Percentiles rank a stretch among this genome's conserved stretches.
Conservation (phyloP, 805 yeast species). For the Candida sithepensis region DNA sequence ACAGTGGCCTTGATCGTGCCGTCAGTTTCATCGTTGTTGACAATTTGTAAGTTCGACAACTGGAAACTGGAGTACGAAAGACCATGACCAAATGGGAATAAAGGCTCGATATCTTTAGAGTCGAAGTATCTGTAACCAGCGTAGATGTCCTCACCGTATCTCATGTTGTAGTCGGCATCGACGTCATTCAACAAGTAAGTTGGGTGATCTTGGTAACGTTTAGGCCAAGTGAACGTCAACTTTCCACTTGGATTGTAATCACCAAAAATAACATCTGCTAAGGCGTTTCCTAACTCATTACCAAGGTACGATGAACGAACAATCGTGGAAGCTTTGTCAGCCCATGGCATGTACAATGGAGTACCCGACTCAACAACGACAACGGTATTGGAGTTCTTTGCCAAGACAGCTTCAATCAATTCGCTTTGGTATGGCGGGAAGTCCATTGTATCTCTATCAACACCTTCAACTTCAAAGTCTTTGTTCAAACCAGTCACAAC, state of each 20-base stretch:
- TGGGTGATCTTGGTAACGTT: constrained; percentile 32
- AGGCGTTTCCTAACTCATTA: constrained; percentile 38
- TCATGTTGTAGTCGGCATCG: constrained; percentile 34
- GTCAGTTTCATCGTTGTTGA: constrained; percentile 23
- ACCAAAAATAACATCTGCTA: constrained; percentile 43
- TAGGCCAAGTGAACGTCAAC: constrained; percentile 39
- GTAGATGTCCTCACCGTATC: constrained; percentile 44
- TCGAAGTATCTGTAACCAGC: constrained; percentile 44
- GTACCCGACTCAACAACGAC: constrained; percentile 40
- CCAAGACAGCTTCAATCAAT: constrained; percentile 30
- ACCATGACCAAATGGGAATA: constrained; percentile 44
- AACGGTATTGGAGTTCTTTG: constrained; percentile 33
- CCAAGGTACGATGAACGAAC: constrained; percentile 39
- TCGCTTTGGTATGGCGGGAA: constrained; percentile 35
- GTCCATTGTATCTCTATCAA: constrained; percentile 35
- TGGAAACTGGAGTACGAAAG: constrained; percentile 39
- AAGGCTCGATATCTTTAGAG: constrained; percentile 31
- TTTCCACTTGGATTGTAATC: constrained; percentile 42
- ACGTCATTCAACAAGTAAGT: constrained; percentile 33
- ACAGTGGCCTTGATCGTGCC: constrained; percentile 33
- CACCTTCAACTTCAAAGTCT: constrained; percentile 42
- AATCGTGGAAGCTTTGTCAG: constrained; percentile 26
- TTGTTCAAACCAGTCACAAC: constrained; percentile 34
- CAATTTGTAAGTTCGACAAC: not conserved
- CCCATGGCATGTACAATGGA: constrained; percentile 41